Evolutionary conservation across 2,329 filamentous ascomycete genomes (phyloP), one percentile per base, ranked within the genome.

Genomic region (Xylariaceae sp.): DNA sequence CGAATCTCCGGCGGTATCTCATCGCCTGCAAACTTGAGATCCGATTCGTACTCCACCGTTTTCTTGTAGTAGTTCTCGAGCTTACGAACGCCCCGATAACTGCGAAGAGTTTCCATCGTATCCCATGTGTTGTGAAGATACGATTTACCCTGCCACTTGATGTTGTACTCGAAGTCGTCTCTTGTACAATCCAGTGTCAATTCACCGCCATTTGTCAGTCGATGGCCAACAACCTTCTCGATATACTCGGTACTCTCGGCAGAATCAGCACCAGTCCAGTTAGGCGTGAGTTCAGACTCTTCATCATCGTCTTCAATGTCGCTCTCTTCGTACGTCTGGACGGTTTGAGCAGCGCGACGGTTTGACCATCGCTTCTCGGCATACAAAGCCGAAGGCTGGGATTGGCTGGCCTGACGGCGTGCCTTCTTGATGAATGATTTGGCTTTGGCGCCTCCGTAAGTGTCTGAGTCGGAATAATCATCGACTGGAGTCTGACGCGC

Each of bases 51-150:
- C 65, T 88, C 83, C 55, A 97, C 86, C 47, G 88, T 80, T 73
- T 92, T 95, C 68, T 88, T 87, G 74, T 90, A 92, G 77, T 97
- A 99, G 73, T 99, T 99, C 71, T 97, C 94, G 6, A 99, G 82
- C 60, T 92, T 92, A 53, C 92, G 89, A 65, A 88, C 88, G 62
- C 94, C 93, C 63, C 90, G 90, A 71, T 88, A 88, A n/a, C 86
- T 83, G 23, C 85, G 81, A 34, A 97, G 83, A 17, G 80, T 83
- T 57, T 90, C 86, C 60, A 88, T 87, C 0, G 86, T 87, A 74
- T 97, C 92, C 93, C 94, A 99, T 0, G 92, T 96, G 58, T 95
- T 90, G 77, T 99, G 94, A 67, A 96, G 87, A 72, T 99, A 92
- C 9, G 94, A 96, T 74, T 92, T 90, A 66, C 88, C 90, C 74